Evolutionary conservation across 1,284 basidiomycete species (phyloP), one percentile per base, ranked within the genome.

Genomic region (Ganoderma meredithae): DNA sequence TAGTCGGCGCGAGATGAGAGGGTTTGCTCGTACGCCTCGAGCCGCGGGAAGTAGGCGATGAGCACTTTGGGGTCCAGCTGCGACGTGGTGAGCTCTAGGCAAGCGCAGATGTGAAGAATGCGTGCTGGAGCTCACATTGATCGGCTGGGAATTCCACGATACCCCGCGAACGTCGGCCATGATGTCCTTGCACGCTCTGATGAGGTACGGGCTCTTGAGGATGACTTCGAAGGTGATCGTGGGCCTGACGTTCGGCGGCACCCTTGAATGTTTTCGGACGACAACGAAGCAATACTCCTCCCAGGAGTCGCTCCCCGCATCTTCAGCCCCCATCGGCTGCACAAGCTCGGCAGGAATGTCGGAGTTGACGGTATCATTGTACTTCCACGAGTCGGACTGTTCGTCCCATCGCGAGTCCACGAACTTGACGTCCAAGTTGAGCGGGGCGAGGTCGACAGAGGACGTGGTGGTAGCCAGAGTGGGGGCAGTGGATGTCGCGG

Each of bases 71-170:
- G 86, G 52, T 86, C 82, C 27, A 88, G 75, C 86, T 87, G 62
- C 52, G 25, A 40, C 8, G 9, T 13, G 17, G 55, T 15, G 12
- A 47, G 40, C 36, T 33, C 52, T 52, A 3, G 53, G 33, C 25
- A 44, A 33, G n/a, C 19, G 17, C 72, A 13, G 49, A 22, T 31
- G 60, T 9, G 27, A 47, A 2, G 33, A 31, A 43, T 1, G n/a
- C 9, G 44, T n/a, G 60, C 74, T 15, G 40, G 44, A 17, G 62
- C 75, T 13, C 68, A 86, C 86, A 79, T 84, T 82, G 8, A 88
- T 78, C 5, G 85, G 85, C 31, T 86, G 83, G 4, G 82, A 75
- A 61, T 84, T 83, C 87, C 87, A 88, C 3, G 86, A 87, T n/a
- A 88, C 76, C 17, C 86, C 85, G 12, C 83, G 84, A 79, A 84